Conservation (phyloP, 192 early-diverging fungal species). For the Radiomyces spectabilis region DNA sequence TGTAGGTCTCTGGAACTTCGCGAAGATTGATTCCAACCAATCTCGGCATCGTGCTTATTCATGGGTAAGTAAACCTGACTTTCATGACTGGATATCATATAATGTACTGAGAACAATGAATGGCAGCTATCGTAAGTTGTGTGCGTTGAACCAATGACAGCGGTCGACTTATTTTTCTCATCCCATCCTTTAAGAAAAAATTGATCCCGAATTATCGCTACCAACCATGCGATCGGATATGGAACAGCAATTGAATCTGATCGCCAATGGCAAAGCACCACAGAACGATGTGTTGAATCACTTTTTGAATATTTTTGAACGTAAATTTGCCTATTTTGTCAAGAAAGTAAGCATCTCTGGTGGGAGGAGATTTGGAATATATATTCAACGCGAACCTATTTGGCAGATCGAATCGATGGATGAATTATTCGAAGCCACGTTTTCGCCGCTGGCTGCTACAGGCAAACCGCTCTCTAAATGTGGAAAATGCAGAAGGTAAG, state of each 20-base stretch:
- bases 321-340: conserved; percentile 37
- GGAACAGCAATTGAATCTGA: conserved; percentile 40
- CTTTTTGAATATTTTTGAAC: conserved; percentile 31
- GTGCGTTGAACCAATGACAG: background rate
- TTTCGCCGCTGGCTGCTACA: conserved; percentile 39
- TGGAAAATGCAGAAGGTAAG: conserved; percentile 35
- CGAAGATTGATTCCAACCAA: conserved; percentile 42
- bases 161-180: background rate
- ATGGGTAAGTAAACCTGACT: no score
- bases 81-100: no score
- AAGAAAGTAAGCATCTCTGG: conserved; percentile 10
- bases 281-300: conserved; percentile 28
- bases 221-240: conserved; percentile 42
- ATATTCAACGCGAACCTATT: background rate
- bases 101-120: no score
- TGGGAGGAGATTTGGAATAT: background rate
- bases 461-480: conserved; percentile 40
- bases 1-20: conserved; percentile 28
- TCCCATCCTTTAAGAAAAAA: conserved; percentile 33
- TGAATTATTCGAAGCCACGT: conserved; percentile 45
- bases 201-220: conserved; percentile 41
- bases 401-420: conserved; percentile 35
- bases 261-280: conserved; percentile 31
- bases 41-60: conserved; percentile 46
- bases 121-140: conserved; percentile 6